Evolutionary conservation across 768 basidiomycete genomes (phyloP).

Genomic region (Pisolithus tinctorius): DNA sequence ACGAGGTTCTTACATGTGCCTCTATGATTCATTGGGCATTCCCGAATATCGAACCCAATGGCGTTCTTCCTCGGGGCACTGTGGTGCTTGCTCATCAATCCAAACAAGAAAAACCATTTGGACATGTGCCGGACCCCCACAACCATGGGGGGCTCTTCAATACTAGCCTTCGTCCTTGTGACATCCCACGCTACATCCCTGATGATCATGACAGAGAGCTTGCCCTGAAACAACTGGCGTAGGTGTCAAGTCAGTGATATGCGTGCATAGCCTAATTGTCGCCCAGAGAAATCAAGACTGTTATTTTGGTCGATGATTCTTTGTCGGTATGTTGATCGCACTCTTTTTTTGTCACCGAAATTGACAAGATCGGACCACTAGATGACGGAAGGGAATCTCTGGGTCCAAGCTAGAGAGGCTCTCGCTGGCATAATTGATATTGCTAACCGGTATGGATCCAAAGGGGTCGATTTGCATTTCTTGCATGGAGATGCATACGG

Average conservation of each 20-base stretch:
- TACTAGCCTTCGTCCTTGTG: constrained; percentile 18
- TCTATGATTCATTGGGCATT: constrained; percentile 29
- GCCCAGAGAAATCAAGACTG: constrained; percentile 33
- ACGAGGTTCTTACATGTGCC: constrained; percentile 31
- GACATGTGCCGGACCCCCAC: background rate
- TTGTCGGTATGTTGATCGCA: constrained; percentile 23
- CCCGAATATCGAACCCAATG: constrained; percentile 6
- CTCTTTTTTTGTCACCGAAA: background rate
- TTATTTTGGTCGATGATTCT: constrained; percentile 36
- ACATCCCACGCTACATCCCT: constrained; percentile 23
- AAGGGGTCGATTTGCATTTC: constrained; percentile 38
- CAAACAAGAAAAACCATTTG: constrained; percentile 10
- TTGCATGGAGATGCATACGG: constrained; percentile 31
- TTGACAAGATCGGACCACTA: constrained; percentile 1
- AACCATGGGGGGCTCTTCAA: constrained; percentile 17
- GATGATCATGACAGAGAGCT: constrained; percentile 14
- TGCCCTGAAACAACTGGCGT: constrained; percentile 20
- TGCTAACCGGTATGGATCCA: constrained; percentile 29
- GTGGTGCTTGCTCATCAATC: constrained; percentile 21
- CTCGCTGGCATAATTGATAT: constrained; percentile 35
- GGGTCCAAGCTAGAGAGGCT: constrained; percentile 35
- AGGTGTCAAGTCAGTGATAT: constrained; percentile 7
- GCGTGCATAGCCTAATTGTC: constrained; percentile 1
- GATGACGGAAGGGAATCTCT: constrained; percentile 37
- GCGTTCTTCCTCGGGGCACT: constrained; percentile 19